These are phyloP conservation scores for Teunomyces panamensis DNA, from an alignment of 805 yeast species.

Conservation along the genomic window DNA sequence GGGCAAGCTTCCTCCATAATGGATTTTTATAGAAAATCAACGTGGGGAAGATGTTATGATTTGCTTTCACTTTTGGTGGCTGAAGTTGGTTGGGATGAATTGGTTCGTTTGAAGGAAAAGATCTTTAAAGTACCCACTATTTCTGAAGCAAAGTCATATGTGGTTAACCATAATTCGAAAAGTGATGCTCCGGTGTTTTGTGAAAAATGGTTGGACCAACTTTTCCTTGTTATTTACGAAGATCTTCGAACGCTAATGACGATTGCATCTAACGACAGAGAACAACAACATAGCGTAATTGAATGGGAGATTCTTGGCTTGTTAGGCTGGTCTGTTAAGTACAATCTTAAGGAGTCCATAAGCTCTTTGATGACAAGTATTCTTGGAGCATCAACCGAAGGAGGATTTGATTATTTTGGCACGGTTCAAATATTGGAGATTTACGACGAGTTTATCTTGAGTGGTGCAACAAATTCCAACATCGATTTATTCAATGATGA, in stretches of 20 bases:
- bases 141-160: conserved; percentile 27
- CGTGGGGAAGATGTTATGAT: conserved; percentile 54
- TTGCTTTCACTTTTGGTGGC: conserved; percentile 66
- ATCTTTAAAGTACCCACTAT: conserved; percentile 53
- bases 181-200: conserved; percentile 36
- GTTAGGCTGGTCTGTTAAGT: conserved; percentile 44
- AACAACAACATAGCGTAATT: conserved; percentile 51
- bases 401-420: conserved; percentile 62
- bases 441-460: conserved; percentile 41
- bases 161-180: conserved; percentile 15
- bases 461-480: conserved; percentile 30
- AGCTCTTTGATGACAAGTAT: conserved; percentile 46
- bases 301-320: conserved; percentile 76
- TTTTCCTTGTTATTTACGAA: conserved; percentile 68
- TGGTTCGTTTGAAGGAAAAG: conserved; percentile 61
- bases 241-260: conserved; percentile 40
- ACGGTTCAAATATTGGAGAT: conserved; percentile 49
- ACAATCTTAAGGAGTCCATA: conserved; percentile 34
- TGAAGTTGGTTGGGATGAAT: conserved; percentile 77
- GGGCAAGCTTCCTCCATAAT: conserved; percentile 24
- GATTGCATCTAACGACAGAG: conserved; percentile 19
- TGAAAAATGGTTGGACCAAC: conserved; percentile 76
- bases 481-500: conserved; percentile 29
- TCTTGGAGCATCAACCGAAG: conserved; percentile 45
- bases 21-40: conserved; percentile 32